Conservation (phyloP, 345 rosid species). For the Balakata baccata region DNA sequence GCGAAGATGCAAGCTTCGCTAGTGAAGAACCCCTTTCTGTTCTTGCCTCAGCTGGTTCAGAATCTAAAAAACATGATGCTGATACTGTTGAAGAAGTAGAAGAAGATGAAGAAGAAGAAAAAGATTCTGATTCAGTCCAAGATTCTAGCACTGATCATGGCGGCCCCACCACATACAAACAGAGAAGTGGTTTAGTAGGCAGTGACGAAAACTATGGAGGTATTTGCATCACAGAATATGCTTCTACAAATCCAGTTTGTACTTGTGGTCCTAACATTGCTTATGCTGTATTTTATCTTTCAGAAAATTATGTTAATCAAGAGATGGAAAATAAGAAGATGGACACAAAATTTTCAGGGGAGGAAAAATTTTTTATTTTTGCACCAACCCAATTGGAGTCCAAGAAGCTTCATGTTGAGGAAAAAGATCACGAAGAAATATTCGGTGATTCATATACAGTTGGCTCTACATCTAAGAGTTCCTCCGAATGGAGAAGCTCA, state of each 20-base stretch:
- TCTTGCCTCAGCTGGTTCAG: conserved; percentile 45
- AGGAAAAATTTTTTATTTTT: conserved; percentile 31
- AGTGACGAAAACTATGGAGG: conserved; percentile 41
- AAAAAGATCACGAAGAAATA: conserved; percentile 44
- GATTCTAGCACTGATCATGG: conserved; percentile 23
- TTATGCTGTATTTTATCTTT: conserved; percentile 9
- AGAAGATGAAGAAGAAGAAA: conserved; percentile 24
- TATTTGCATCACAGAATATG: conserved; percentile 15
- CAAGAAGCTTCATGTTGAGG: conserved; percentile 34
- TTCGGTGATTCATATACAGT: conserved; percentile 79
- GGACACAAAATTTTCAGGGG: conserved; percentile 22
- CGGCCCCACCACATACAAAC: conserved; percentile 35
- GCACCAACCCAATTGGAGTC: conserved; percentile 35
- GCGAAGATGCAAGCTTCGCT: conserved; percentile 32
- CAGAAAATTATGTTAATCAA: conserved; percentile 17
- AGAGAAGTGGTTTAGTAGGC: conserved; percentile 38
- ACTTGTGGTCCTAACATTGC: conserved; percentile 19
- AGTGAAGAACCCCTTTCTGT: conserved; percentile 40
- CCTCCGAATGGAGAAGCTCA: conserved; percentile 98
- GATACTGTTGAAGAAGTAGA: conserved; percentile 35
- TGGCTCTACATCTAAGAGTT: conserved; percentile 96
- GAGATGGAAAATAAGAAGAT: conserved; percentile 15
- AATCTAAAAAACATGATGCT: conserved; percentile 33
- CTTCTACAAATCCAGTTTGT: not conserved
- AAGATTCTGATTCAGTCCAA: conserved; percentile 23